phyloP scores from a whole-genome alignment of 495 filamentous ascomycete species.

The Xylaria curta region DNA sequence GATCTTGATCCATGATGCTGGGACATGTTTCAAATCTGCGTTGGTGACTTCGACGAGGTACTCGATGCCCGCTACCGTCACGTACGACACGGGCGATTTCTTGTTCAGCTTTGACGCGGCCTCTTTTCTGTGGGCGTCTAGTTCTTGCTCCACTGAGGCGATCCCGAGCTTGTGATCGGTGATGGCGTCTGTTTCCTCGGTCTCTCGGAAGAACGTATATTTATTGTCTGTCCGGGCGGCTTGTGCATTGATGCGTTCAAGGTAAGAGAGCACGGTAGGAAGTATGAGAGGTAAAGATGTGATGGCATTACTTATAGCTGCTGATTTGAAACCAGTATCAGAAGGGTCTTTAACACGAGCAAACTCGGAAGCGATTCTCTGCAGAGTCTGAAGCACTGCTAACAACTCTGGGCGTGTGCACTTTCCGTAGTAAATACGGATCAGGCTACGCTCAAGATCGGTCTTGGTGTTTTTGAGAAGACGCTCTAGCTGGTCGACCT shows the following conservation, averaged over 20 bases:
- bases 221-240: slow-evolving; percentile 90
- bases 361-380: slow-evolving; percentile 79
- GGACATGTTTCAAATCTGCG: slow-evolving; percentile 77
- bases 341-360: slow-evolving; percentile 64
- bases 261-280: slow-evolving; percentile 69
- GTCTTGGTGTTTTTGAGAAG: slow-evolving; percentile 74
- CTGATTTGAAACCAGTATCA: slow-evolving; percentile 77
- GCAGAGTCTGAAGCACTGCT: slow-evolving; percentile 80
- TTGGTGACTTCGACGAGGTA: slow-evolving; percentile 94
- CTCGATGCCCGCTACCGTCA: slow-evolving; percentile 86
- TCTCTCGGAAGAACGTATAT: slow-evolving; percentile 89
- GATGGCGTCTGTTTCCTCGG: slow-evolving; percentile 84
- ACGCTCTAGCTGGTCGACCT: slow-evolving; percentile 73
- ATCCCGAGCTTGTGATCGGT: slow-evolving; percentile 90
- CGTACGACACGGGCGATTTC: slow-evolving; percentile 73
- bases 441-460: slow-evolving; percentile 90
- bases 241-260: slow-evolving; percentile 85
- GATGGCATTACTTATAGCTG: slow-evolving; percentile 74
- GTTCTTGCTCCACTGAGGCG: slow-evolving; percentile 83
- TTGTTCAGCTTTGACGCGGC: slow-evolving; percentile 74
- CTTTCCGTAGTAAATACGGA: slow-evolving; percentile 96
- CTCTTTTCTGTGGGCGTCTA: slow-evolving; percentile 74
- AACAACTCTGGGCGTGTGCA: slow-evolving; percentile 92
- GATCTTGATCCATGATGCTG: slow-evolving; percentile 92
- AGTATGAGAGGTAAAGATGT: slow-evolving; percentile 77